Base-by-base conservation (phyloP, 441 rosid species). In the Daphne laureola region DNA sequence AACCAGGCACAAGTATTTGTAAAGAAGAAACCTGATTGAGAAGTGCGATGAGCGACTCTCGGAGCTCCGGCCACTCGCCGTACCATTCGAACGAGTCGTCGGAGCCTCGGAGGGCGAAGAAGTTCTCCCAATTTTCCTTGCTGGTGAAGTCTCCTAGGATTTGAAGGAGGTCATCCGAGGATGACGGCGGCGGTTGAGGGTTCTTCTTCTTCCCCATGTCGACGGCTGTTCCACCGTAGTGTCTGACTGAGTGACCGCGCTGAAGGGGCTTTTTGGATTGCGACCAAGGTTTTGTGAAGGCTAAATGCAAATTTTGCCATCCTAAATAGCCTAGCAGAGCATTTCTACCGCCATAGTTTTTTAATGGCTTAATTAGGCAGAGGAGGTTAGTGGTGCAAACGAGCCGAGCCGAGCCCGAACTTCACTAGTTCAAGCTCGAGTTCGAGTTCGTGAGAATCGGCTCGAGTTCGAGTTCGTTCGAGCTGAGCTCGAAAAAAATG, bases 21-120 rank as follows among this genome's bases (percentile, higher is more conserved):
- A 57, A 66, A 46, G 72, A 68, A 5, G 55, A 54, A 49, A 73
- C 3, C 47, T 40, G 46, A 17, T 60, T 65, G 40, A 78, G 79
- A 55, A 75, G 78, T 36, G 90, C 62, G 55, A 83, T 43, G 16
- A 91, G 87, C 21, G 87, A 66, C 46, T 54, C 65, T 13, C 68
- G 75, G 63, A 91, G 90, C 74, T 88, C 77, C 61, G 88, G 68
- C 98, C 98, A 91, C 72, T 91, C 98, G 26, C 95, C 90, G 52
- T 91, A 91, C 98, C 98, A 91, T 83, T 91, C 98, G 68, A 91
- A 91, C 6, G 93, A 72, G 61, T 91, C 93, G 48, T 75, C 83
- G 48, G 46, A 59, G 67, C 98, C 96, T 18, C 96, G 76, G 66
- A 88, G 72, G n/a, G 89, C 74, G 79, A 88, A 91, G 80, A 91